phyloP scores from a whole-genome alignment of 768 basidiomycete genomes.

The Kwoniella shandongensis region DNA sequence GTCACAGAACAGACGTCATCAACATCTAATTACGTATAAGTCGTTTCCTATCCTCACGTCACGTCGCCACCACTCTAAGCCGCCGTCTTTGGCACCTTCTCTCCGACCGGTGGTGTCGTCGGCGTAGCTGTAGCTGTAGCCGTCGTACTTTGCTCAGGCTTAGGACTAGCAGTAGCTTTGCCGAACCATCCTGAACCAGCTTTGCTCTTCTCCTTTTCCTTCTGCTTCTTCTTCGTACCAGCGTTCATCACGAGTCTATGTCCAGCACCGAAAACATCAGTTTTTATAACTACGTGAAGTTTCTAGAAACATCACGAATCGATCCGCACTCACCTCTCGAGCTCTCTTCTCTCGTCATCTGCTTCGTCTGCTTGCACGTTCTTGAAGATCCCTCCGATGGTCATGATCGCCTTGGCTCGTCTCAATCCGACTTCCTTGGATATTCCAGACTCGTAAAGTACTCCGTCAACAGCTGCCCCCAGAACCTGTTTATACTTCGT shows the following conservation, averaged over 20 bases:
- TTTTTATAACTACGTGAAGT: too few relatives aligned
- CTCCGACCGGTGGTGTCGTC: background rate
- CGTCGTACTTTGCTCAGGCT: slow-evolving; percentile 8
- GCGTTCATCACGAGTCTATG: slow-evolving; percentile 50
- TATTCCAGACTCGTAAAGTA: slow-evolving; percentile 74
- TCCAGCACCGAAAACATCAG: background rate
- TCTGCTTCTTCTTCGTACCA: slow-evolving; percentile 52
- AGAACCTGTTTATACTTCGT: slow-evolving; percentile 13
- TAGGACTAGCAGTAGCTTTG: slow-evolving; percentile 3
- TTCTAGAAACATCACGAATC: too few relatives aligned
- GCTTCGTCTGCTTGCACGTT: slow-evolving; percentile 78
- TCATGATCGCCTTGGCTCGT: slow-evolving; percentile 86
- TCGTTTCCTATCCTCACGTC: too few relatives aligned
- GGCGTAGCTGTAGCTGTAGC: background rate
- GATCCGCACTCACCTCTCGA: slow-evolving; percentile 74
- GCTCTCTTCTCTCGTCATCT: slow-evolving; percentile 88
- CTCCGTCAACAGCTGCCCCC: slow-evolving; percentile 71
- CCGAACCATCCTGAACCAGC: slow-evolving; percentile 31
- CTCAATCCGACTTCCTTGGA: slow-evolving; percentile 71
- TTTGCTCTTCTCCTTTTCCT: slow-evolving; percentile 42
- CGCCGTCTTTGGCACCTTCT: background rate
- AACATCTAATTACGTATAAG: too few relatives aligned
- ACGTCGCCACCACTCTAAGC: too few relatives aligned
- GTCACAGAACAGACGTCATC: too few relatives aligned
- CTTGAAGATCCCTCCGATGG: slow-evolving; percentile 89